Conservation (phyloP, 1,139 yeast genomes). For the Kazachstania sp. region DNA sequence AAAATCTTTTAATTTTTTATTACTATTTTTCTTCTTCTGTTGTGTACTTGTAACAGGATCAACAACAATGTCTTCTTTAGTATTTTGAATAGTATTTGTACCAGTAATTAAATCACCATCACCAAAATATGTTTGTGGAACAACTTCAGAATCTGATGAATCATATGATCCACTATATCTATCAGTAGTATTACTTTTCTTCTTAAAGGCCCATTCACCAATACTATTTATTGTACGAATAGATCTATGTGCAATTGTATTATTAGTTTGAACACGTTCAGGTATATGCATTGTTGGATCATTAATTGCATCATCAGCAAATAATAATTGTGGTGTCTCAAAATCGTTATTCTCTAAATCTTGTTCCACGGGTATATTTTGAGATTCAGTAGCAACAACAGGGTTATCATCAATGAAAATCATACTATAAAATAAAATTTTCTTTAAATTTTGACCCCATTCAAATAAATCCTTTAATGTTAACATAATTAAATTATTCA, state of each 20-base stretch:
- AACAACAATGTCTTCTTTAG: background rate
- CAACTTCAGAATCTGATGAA: constrained; percentile 1
- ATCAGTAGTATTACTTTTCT: constrained; percentile 7
- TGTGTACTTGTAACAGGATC: background rate
- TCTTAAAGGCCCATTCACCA: constrained; percentile 24
- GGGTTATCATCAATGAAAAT: constrained; percentile 12
- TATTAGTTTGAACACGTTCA: constrained; percentile 19
- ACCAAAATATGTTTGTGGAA: background rate
- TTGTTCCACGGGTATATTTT: no score
- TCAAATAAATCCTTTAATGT: constrained; percentile 31
- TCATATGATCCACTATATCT: constrained; percentile 4
- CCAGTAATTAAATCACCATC: constrained; percentile 1
- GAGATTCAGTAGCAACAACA: background rate
- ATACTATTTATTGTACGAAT: constrained; percentile 25
- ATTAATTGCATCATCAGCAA: constrained; percentile 9
- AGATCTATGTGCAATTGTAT: constrained; percentile 26
- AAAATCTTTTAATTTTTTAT: background rate
- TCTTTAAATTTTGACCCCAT: constrained; percentile 25
- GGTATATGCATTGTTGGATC: constrained; percentile 16
- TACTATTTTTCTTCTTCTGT: background rate
- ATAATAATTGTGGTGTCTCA: constrained; percentile 5
- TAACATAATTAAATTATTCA: constrained; percentile 32
- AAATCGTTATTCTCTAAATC: background rate
- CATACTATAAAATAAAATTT: constrained; percentile 34
- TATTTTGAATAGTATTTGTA: constrained; percentile 1